Base-by-base conservation (phyloP, 805 yeast species). In the Monosporozyma servazzii region DNA sequence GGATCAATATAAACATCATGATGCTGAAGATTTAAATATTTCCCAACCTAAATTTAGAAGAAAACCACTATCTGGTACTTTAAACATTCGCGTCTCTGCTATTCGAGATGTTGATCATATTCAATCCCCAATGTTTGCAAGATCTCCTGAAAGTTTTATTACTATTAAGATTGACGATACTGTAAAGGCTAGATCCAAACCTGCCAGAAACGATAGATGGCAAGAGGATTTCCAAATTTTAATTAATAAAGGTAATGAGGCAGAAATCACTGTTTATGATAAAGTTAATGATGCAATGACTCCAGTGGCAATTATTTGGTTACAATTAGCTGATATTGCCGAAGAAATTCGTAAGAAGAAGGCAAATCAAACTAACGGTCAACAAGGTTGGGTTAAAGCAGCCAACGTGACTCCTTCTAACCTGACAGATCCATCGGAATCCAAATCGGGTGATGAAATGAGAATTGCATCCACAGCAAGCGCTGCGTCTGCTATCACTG, bases 301-400 rank as follows among this genome's bases (percentile, higher is more conserved):
- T 8, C 98, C 99, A 0, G 96, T 93, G 7, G 99, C 96, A 8
- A 75, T 93, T 39, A 80, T 86, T 60, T 93, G 99, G 99, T 76
- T 91, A 27, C 78, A 91, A 37, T 74, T 93, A 29, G 82, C 95
- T 3, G 99, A 93, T 67, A 79, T 93, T 43, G 89, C 95, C 0
- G 99, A 93, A 71, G 98, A 93, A 59, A 78, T 91, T 51, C 87
- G 99, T 69, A 86, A 93, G 61, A 85, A 84, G 66, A 88, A 88
- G 61, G 90, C 87, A 21, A 87, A 81, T 8, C 82, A 80, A 60
- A 87, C 86, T 42, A 70, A 78, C 53, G 86, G 82, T 2, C 77
- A 74, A 41, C 78, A 82, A 47, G 96, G 93, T 46, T 93, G 98
- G 99, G 86, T 88, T 7, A 78, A 88, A 53, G 97, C 96, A 0